Percentiles rank a stretch among this genome's conserved stretches.
phyloP scores from a whole-genome alignment of 257 asterid species.

The Solanum bukasovii region DNA sequence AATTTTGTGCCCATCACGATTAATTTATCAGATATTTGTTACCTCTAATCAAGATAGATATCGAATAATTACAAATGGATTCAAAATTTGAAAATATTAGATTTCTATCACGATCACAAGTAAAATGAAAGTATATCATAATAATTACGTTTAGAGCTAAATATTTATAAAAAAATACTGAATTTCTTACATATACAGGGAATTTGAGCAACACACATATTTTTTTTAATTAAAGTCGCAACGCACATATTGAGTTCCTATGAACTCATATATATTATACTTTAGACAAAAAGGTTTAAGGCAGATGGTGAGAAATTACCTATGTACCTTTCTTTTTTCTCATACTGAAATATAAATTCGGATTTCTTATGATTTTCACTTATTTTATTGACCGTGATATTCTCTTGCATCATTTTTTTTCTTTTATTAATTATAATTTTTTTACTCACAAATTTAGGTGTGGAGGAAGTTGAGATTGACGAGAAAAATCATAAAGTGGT shows the following conservation, averaged over 20 bases:
- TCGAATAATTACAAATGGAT: rapidly evolving
- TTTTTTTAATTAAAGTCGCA: no score
- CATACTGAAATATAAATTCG: neutral
- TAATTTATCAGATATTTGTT: neutral
- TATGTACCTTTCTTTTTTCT: neutral
- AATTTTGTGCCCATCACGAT: neutral
- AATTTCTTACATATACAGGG: neutral
- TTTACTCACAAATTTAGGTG: constrained; percentile 23
- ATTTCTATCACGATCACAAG: neutral
- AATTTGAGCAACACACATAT: neutral
- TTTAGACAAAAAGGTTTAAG: neutral
- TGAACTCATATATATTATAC: neutral
- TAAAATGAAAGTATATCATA: neutral
- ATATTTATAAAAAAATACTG: neutral
- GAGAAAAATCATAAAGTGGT: constrained; percentile 30
- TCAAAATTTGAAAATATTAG: neutral
- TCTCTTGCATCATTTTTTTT: neutral
- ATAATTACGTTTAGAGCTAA: neutral
- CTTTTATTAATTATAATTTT: neutral
- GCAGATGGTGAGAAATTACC: neutral
- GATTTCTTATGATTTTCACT: neutral
- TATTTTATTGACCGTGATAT: neutral
- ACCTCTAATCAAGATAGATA: rapidly evolving
- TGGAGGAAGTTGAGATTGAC: constrained; percentile 47
- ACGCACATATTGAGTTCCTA: neutral